Evolutionary conservation across 208 protist species (phyloP).

Genomic region (Crithidia bombi): DNA sequence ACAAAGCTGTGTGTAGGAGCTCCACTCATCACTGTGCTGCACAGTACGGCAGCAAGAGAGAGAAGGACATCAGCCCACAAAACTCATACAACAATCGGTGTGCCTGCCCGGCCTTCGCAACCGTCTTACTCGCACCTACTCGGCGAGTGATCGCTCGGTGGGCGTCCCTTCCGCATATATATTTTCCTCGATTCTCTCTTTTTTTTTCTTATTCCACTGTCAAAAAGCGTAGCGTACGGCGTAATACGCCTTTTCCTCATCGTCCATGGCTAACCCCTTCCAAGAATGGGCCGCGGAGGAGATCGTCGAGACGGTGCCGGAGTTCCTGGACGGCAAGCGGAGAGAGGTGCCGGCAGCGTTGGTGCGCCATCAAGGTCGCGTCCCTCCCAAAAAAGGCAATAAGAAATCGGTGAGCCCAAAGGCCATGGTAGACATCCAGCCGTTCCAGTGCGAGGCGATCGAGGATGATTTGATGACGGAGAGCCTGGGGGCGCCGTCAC

Average conservation of each 20-base stretch:
- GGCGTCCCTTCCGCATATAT: not conserved
- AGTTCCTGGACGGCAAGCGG: constrained; percentile 37
- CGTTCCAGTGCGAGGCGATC: constrained; percentile 27
- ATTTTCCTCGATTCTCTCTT: not conserved
- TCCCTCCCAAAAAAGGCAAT: constrained; percentile 33
- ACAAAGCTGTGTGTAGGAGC: no score
- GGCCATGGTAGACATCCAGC: constrained; percentile 16
- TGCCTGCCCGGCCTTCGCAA: not conserved
- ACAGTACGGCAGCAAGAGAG: no score
- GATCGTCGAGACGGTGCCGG: constrained; percentile 50
- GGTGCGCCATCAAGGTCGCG: constrained; percentile 25
- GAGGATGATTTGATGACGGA: constrained; percentile 31
- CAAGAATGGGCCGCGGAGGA: constrained; percentile 37
- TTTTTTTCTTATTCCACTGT: not conserved
- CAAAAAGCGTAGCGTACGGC: not conserved
- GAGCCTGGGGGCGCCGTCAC: constrained; percentile 7
- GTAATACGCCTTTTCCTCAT: constrained; percentile 2
- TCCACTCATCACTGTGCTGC: no score
- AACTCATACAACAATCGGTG: not conserved
- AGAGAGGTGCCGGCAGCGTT: constrained; percentile 10
- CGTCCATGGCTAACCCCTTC: constrained; percentile 12
- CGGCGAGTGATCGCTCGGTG: not conserved
- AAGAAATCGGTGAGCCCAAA: constrained; percentile 17
- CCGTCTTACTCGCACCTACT: not conserved
- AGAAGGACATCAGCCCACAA: no score